Percentiles rank a stretch among this genome's conserved stretches.
Conservation (phyloP, 768 basidiomycete species). For the Hygrocybe coccinea region DNA sequence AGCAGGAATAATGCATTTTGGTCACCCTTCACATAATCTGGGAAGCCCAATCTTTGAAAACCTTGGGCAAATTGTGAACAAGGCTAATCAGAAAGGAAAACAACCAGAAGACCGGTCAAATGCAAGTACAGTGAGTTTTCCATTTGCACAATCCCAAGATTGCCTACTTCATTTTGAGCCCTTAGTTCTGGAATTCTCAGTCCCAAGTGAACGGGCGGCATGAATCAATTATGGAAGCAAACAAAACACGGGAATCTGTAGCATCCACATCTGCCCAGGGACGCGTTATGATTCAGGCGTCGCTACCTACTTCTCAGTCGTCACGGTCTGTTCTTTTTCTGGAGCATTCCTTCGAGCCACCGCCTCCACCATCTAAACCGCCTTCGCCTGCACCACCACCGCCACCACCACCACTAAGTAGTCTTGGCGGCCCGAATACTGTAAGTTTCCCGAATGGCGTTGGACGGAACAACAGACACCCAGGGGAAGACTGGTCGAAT, state of each 20-base stretch:
- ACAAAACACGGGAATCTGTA: not conserved
- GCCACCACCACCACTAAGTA: constrained; percentile 13
- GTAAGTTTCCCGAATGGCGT: not conserved
- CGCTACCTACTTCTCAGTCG: not conserved
- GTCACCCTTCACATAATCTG: constrained; percentile 18
- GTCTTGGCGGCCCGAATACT: not conserved
- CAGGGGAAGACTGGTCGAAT: no score
- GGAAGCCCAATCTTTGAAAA: constrained; percentile 2
- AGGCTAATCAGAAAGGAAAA: constrained; percentile 17
- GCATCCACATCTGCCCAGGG: not conserved
- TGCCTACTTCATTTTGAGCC: constrained; percentile 5
- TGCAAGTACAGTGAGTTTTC: constrained; percentile 5
- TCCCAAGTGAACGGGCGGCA: constrained; percentile 25
- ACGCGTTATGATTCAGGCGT: not conserved
- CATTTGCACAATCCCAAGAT: constrained; percentile 11
- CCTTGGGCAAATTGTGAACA: constrained; percentile 18
- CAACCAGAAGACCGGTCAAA: constrained; percentile 12
- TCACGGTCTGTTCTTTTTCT: not conserved
- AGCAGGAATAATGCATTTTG: constrained; percentile 44
- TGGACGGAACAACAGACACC: no score
- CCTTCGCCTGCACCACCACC: constrained; percentile 20
- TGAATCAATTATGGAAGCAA: constrained; percentile 13
- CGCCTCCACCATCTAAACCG: constrained; percentile 20
- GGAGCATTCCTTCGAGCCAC: not conserved
- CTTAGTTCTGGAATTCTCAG: constrained; percentile 27